Evolutionary conservation across 1,139 yeast species (phyloP).

Genomic region (Candida anutae): DNA sequence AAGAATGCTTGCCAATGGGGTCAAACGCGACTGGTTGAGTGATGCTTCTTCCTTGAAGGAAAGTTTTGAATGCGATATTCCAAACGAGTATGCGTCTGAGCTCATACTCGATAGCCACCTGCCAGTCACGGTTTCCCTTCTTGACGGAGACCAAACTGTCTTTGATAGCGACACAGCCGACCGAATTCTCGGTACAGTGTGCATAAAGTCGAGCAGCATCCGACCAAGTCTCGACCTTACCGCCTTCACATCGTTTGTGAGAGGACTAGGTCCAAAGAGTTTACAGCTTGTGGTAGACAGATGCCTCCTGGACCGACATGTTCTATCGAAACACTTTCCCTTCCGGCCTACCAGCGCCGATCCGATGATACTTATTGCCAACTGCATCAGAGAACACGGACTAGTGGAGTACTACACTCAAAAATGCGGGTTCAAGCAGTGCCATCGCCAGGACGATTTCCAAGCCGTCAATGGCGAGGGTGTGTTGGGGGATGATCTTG

Average conservation of each 20-base stretch:
- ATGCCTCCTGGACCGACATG: constrained; percentile 9
- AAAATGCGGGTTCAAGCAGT: constrained; percentile 30
- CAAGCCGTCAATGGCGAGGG: not conserved
- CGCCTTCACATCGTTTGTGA: constrained; percentile 44
- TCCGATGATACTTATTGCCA: constrained; percentile 19
- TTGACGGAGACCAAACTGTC: too few species aligned
- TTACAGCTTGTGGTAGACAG: constrained; percentile 17
- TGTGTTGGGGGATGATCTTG: constrained; percentile 6
- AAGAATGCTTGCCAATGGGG: too few species aligned
- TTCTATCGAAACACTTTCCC: too few species aligned
- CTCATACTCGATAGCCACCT: constrained; percentile 14
- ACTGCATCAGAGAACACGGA: constrained; percentile 45
- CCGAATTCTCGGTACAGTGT: constrained; percentile 38
- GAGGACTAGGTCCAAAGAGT: constrained; percentile 31
- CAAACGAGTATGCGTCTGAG: constrained; percentile 8
- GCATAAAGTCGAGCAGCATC: constrained; percentile 24
- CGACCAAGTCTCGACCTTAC: constrained; percentile 34
- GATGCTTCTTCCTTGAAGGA: constrained; percentile 12
- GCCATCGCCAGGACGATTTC: constrained; percentile 16
- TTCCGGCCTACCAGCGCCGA: constrained; percentile 5
- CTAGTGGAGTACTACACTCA: constrained; percentile 37
- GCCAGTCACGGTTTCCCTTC: too few species aligned
- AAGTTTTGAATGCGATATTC: constrained; percentile 23
- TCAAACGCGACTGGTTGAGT: constrained; percentile 16
- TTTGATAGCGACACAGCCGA: constrained; percentile 9